Evolutionary conservation across 331 rosid species (phyloP), one percentile per base, ranked within the genome.

Genomic region (Quercus tomentella): DNA sequence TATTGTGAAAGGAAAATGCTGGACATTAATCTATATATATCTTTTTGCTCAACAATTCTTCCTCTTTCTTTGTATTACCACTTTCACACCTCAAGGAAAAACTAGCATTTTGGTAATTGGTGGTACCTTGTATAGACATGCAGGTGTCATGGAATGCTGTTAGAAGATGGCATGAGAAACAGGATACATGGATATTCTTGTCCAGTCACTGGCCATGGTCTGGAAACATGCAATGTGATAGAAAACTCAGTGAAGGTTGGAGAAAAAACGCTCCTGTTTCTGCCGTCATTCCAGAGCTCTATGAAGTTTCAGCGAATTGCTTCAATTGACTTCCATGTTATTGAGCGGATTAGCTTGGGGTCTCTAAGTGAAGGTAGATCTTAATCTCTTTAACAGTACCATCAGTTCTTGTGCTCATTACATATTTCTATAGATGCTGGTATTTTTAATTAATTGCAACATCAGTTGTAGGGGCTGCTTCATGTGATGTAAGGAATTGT

Each of bases 111-210:
- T 84, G 56, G 52, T 75, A 26, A 60, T 52, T 76, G 28, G 63
- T 0, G 6, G 70, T 69, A 45, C 52, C 79, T 70, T 63, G 52
- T 86, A 49, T 79, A 92, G 97, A 84, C 93, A 77, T 92, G 97
- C 93, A 89, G 92, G 76, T 90, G 93, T 75, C 97, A 90, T 74
- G 96, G 91, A 20, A 83, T 85, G 79, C 86, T 86, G n/a, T 73
- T 89, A 76, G 91, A 68, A 56, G 86, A 85, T 73, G 83, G 75
- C 74, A 79, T 63, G 76, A 82, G 77, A 61, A 80, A 54, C 6
- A 84, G 68, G 68, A 49, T 30, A 58, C 81, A 72, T 73, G 76
- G 78, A 78, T 56, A 73, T 80, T 80, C 85, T 76, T 92, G 93
- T 75, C 84, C 92, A 7, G 87, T 85, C 81, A 89, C 93, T 45